A percentile compares a stretch with the other conserved stretches of the same genome.
These are phyloP conservation scores for Arthrobotrys iridis DNA, from an alignment of 2,329 filamentous ascomycete genomes.

Conservation along the genomic window DNA sequence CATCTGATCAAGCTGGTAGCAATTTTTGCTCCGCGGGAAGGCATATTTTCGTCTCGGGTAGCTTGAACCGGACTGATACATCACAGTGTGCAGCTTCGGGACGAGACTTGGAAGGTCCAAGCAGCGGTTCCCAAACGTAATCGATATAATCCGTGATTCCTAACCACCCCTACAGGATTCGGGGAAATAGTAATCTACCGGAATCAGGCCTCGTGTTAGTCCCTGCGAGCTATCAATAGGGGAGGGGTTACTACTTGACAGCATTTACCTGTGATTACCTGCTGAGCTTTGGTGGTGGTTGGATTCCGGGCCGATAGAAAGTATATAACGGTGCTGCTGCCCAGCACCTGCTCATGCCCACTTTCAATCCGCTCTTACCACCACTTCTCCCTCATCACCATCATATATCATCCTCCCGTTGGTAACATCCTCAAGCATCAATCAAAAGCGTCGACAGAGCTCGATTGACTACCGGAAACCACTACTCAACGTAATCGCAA, in stretches of 20 bases:
- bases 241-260: not conserved
- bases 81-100: constrained; percentile 5
- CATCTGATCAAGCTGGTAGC: constrained; percentile 13
- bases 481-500: not conserved
- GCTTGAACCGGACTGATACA: constrained; percentile 39
- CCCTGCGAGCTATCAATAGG: too few species aligned
- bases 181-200: constrained; percentile 23
- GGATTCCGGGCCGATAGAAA: constrained; percentile 14
- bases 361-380: not conserved
- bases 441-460: constrained; percentile 12
- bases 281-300: constrained; percentile 19
- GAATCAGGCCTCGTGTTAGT: constrained; percentile 13
- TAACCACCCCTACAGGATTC: constrained; percentile 15
- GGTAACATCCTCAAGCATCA: not conserved
- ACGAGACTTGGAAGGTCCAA: constrained; percentile 23
- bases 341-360: constrained; percentile 6
- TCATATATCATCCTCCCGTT: not conserved
- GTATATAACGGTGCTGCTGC: constrained; percentile 42
- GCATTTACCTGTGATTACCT: too few species aligned
- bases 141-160: constrained; percentile 29
- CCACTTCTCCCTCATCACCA: not conserved
- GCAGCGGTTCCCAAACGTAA: constrained; percentile 41
- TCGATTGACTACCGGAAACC: constrained; percentile 4
- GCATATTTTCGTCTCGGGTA: constrained; percentile 49
- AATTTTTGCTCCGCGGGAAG: constrained; percentile 27